Base-by-base conservation (phyloP, 495 filamentous ascomycete genomes). In the Diplogelasinospora grovesii region DNA sequence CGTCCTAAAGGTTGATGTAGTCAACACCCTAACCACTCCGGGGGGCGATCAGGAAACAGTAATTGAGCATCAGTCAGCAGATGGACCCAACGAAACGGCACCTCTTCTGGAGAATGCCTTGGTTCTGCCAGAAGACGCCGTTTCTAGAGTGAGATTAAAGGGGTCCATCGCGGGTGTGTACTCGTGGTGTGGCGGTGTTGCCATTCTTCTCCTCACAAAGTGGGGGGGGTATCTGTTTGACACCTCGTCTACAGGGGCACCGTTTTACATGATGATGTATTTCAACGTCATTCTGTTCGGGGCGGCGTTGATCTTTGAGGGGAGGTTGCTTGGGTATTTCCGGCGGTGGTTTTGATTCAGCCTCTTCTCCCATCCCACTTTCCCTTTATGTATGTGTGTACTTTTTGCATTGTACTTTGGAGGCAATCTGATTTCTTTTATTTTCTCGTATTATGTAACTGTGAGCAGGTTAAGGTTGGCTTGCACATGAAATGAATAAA, bases 91-190 rank as follows among this genome's bases (percentile, higher is more conserved):
- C 13, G 61, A 61, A 26, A 44, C 56, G 3, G 58, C 58, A 19
- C 59, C 65, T 4, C 45, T 69, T 14, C 41, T 71, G 0, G 55
- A 56, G 22, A 51, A 36, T 13, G 13, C 18, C 6, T 21, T 19
- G 5, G 40, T 28, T 0, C 21, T 55, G 20, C 52, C 48, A 3
- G 46, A 49, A 25, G 50, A 58, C 24, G 53, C 50, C 2, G 53
- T 61, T 7, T 65, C 69, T 18, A 53, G 69, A 15, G 64, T 71
- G 3, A 69, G 85, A 23, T 69, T 95, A 18, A 96, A 96, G 64
- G 92, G 92, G 1, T 86, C 82, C 2, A 94, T 98, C 45, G 89
- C 92, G 8, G 92, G 92, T 0, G 81, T 95, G 1, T 98, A 98
- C 53, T 89, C 83, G 37, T 74, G 95, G 41, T 85, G 81, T 39